Percentiles rank a stretch among this genome's conserved stretches.
Evolutionary conservation across 257 asterid genomes (phyloP).

Genomic region (Solanum tarapatanum): DNA sequence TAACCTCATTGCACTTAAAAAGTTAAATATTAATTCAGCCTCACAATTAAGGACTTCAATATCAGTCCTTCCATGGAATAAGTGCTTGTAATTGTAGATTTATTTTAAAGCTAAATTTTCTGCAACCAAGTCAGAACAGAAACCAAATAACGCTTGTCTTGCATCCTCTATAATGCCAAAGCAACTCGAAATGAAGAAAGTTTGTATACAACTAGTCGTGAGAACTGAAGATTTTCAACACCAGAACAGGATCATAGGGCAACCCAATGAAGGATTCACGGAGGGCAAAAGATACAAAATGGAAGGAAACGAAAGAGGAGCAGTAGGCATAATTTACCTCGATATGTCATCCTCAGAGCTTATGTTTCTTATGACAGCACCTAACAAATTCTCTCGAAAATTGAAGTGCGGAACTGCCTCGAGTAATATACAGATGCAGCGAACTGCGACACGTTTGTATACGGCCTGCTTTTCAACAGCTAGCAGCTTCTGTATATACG

Average conservation of each 20-base stretch:
- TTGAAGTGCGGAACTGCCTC: slow-evolving; percentile 93
- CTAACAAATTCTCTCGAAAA: slow-evolving; percentile 62
- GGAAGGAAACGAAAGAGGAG: not conserved
- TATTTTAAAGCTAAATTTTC: not conserved
- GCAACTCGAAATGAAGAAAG: not conserved
- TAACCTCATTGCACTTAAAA: not conserved
- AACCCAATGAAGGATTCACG: not conserved
- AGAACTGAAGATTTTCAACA: not conserved
- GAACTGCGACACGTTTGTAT: slow-evolving; percentile 60
- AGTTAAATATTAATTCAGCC: not conserved
- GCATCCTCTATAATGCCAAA: not conserved
- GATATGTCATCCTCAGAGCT: slow-evolving; percentile 74
- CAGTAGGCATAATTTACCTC: slow-evolving; percentile 32
- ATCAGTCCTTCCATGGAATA: not conserved
- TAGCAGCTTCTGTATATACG: slow-evolving; percentile 68
- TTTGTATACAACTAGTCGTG: not conserved
- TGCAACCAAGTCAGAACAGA: not conserved
- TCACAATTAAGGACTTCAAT: not conserved
- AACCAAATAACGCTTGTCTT: not conserved
- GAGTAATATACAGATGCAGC: slow-evolving; percentile 76
- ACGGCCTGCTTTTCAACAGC: slow-evolving; percentile 50
- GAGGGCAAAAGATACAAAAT: not conserved
- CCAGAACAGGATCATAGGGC: not conserved
- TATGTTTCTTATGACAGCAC: slow-evolving; percentile 59
- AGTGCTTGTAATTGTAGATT: not conserved